These are phyloP conservation scores for Hanseniaspora sp. DNA, from an alignment of 1,139 yeast species.

Conservation along the genomic window DNA sequence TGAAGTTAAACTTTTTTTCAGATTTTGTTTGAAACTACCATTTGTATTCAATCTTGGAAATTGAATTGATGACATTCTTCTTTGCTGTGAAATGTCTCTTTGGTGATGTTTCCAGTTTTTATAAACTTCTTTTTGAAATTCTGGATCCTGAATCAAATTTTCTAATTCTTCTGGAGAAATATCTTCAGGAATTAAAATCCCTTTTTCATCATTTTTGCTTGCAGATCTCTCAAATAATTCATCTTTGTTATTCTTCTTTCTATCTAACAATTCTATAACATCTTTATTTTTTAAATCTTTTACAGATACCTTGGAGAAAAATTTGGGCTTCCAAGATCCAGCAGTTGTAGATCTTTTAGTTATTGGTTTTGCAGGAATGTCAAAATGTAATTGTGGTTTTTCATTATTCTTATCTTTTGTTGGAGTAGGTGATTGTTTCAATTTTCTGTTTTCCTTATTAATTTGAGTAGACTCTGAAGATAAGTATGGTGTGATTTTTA, in stretches of 20 bases:
- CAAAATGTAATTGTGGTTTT: conserved; percentile 22
- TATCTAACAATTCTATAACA: neutral
- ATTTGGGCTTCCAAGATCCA: neutral
- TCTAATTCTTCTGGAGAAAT: conserved; percentile 16
- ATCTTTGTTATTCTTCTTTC: neutral
- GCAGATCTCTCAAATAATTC: too few relatives aligned
- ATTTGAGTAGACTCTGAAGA: conserved; percentile 8
- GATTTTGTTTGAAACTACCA: neutral
- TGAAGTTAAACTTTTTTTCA: neutral
- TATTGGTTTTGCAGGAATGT: conserved; percentile 19
- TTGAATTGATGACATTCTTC: conserved; percentile 4
- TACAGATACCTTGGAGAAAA: neutral
- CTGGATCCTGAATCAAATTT: conserved; percentile 34
- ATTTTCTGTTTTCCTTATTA: neutral
- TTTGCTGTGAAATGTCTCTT: conserved; percentile 21
- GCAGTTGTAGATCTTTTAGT: neutral
- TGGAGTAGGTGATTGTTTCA: neutral
- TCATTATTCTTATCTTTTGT: neutral
- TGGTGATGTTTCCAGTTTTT: conserved; percentile 26
- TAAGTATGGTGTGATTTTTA: conserved; percentile 44
- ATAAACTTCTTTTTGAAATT: conserved; percentile 36
- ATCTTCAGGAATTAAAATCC: neutral
- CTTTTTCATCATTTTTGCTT: neutral
- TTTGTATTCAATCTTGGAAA: conserved; percentile 1
- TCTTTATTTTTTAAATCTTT: neutral